Evolutionary conservation across 108 stramenopile genomes (phyloP).

Genomic region (Cyclotella atomus): DNA sequence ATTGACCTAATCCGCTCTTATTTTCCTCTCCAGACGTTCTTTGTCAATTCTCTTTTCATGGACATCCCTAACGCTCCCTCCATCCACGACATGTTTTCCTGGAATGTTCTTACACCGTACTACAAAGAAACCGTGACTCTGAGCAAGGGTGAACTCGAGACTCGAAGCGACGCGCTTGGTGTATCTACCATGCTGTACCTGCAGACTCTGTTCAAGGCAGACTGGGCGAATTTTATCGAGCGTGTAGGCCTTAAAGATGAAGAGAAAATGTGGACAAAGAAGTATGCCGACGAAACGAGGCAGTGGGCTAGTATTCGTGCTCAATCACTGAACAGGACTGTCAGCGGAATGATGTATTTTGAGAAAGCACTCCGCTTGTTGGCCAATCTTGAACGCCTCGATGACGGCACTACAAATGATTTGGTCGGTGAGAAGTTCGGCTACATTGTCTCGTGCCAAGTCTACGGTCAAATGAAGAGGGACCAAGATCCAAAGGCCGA

Average conservation of each 20-base stretch:
- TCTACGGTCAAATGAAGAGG: constrained; percentile 95
- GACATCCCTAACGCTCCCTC: constrained; percentile 97
- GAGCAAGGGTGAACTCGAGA: constrained; percentile 91
- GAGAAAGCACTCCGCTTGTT: constrained; percentile 96
- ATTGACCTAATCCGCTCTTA: background rate
- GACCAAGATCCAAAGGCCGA: constrained; percentile 96
- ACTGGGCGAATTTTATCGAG: constrained; percentile 97
- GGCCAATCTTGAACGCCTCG: constrained; percentile 91
- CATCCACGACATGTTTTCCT: constrained; percentile 94
- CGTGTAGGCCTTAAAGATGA: constrained; percentile 83
- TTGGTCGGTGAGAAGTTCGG: constrained; percentile 95
- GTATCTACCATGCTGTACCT: constrained; percentile 95
- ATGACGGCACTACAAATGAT: constrained; percentile 90
- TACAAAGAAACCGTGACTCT: constrained; percentile 97
- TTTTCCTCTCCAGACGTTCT: constrained; percentile 72
- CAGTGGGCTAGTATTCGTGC: constrained; percentile 97
- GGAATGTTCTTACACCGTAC: constrained; percentile 97
- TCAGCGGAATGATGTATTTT: constrained; percentile 98
- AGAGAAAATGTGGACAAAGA: constrained; percentile 92
- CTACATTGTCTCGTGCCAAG: constrained; percentile 97
- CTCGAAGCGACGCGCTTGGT: constrained; percentile 89
- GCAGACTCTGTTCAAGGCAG: constrained; percentile 93
- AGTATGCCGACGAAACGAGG: constrained; percentile 85
- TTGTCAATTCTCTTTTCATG: constrained; percentile 99
- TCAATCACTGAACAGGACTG: constrained; percentile 95